A percentile compares a stretch with the other conserved stretches of the same genome.
These are phyloP conservation scores for Incumbomyces lentus DNA, from an alignment of 2,329 filamentous ascomycete species.

Conservation along the genomic window DNA sequence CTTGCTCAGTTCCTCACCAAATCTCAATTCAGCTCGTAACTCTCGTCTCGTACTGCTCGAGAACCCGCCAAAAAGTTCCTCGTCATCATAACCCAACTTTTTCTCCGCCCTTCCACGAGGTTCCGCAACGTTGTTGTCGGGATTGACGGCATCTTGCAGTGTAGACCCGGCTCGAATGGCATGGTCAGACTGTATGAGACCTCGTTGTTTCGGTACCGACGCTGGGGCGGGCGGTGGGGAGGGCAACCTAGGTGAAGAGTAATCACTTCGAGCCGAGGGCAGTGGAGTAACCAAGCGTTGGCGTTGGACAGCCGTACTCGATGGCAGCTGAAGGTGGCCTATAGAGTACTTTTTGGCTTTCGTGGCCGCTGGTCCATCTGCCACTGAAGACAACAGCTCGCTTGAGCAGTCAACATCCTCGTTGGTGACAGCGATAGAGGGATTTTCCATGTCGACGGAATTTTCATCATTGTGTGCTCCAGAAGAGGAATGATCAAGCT, in stretches of 20 bases:
- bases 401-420: slow-evolving; percentile 19
- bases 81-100: not conserved
- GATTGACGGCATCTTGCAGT: slow-evolving; percentile 24
- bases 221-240: slow-evolving; percentile 12
- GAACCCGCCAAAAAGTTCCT: slow-evolving; percentile 23
- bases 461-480: not conserved
- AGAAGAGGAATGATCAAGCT: not conserved
- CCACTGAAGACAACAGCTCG: slow-evolving; percentile 19
- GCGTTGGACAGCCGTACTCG: slow-evolving; percentile 4
- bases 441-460: not conserved
- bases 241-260: slow-evolving; percentile 19
- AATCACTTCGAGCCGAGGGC: slow-evolving; percentile 4
- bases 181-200: slow-evolving; percentile 22
- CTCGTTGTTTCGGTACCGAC: slow-evolving; percentile 14
- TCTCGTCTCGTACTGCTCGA: slow-evolving; percentile 29
- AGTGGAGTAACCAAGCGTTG: slow-evolving; percentile 17
- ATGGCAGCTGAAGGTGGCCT: slow-evolving; percentile 7
- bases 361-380: not conserved
- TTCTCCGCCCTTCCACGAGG: not conserved
- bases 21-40: slow-evolving; percentile 30
- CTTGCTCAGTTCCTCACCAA: slow-evolving; percentile 35
- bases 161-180: slow-evolving; percentile 30
- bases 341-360: slow-evolving; percentile 1
- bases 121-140: slow-evolving; percentile 25
- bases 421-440: not conserved